Evolutionary conservation across 345 rosid genomes (phyloP).

Genomic region (Gossypium rotundifolium): DNA sequence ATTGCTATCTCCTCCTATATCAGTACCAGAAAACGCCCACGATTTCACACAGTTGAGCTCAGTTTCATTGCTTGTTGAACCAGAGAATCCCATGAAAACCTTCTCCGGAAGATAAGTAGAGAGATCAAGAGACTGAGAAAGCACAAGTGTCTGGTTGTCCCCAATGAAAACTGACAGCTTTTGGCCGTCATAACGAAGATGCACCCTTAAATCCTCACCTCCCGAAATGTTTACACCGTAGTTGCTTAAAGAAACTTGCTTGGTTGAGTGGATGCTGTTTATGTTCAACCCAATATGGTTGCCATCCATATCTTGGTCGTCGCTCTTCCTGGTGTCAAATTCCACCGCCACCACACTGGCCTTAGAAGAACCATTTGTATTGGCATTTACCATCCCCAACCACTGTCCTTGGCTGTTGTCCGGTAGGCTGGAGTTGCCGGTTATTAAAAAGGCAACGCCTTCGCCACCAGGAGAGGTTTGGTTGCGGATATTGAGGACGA

Average conservation of each 20-base stretch:
- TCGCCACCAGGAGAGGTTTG: conserved; percentile 52
- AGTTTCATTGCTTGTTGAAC: conserved; percentile 38
- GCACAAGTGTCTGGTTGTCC: conserved; percentile 16
- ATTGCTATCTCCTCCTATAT: conserved; percentile 18
- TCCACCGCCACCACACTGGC: conserved; percentile 52
- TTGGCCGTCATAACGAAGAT: conserved; percentile 38
- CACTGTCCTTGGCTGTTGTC: conserved; percentile 47
- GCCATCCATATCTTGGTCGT: conserved; percentile 39
- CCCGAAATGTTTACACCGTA: conserved; percentile 24
- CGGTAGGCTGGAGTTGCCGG: conserved; percentile 25
- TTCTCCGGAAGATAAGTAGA: conserved; percentile 39
- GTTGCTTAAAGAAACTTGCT: conserved; percentile 35
- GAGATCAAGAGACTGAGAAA: conserved; percentile 43
- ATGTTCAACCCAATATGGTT: conserved; percentile 68
- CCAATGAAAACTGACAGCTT: conserved; percentile 43
- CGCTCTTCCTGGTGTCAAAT: conserved; percentile 63
- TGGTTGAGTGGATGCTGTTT: conserved; percentile 34
- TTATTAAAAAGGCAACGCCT: conserved; percentile 61
- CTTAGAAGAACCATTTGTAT: conserved; percentile 16
- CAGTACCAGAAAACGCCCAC: conserved; percentile 42
- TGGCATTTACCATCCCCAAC: conserved; percentile 54
- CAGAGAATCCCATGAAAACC: conserved; percentile 64
- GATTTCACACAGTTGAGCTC: conserved; percentile 47
- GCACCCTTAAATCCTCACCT: conserved; percentile 12
- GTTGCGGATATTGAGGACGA: conserved; percentile 38